Percentiles rank a stretch among this genome's conserved stretches.
These are phyloP conservation scores for Trichoderma atrobrunneum DNA, from an alignment of 2,329 filamentous ascomycete genomes.

Conservation along the genomic window DNA sequence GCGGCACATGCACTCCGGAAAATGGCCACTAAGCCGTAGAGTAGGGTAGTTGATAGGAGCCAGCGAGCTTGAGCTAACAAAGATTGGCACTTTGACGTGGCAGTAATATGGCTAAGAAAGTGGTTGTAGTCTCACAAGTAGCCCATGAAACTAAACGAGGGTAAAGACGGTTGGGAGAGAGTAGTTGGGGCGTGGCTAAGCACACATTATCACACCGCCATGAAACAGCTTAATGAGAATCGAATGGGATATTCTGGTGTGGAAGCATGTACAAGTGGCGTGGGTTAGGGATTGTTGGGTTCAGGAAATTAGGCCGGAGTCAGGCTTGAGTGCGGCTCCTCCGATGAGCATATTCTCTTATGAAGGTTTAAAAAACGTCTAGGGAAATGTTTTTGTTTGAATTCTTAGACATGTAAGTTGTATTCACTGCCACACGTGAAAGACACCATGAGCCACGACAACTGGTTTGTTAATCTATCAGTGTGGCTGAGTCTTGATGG, in stretches of 20 bases:
- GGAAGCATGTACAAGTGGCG: too few relatives aligned
- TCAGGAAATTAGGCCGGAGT: not conserved
- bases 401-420: fast-evolving
- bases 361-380: not conserved
- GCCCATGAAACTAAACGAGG: too few relatives aligned
- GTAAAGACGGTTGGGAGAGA: too few relatives aligned
- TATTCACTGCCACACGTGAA: not conserved
- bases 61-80: not conserved
- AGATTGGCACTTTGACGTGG: not conserved
- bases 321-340: too few relatives aligned
- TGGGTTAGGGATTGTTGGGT: fast-evolving
- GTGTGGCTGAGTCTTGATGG: not conserved
- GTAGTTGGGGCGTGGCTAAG: too few relatives aligned
- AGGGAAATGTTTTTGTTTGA: not conserved
- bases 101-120: not conserved
- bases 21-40: not conserved
- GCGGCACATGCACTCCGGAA: not conserved
- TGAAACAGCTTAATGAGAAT: too few relatives aligned
- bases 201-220: too few relatives aligned
- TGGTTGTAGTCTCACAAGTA: not conserved
- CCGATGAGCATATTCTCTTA: too few relatives aligned
- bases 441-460: not conserved
- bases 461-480: not conserved
- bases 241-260: too few relatives aligned
- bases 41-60: not conserved